Conservation (phyloP, 2,329 filamentous ascomycete genomes). For the Curvularia verruculosa region DNA sequence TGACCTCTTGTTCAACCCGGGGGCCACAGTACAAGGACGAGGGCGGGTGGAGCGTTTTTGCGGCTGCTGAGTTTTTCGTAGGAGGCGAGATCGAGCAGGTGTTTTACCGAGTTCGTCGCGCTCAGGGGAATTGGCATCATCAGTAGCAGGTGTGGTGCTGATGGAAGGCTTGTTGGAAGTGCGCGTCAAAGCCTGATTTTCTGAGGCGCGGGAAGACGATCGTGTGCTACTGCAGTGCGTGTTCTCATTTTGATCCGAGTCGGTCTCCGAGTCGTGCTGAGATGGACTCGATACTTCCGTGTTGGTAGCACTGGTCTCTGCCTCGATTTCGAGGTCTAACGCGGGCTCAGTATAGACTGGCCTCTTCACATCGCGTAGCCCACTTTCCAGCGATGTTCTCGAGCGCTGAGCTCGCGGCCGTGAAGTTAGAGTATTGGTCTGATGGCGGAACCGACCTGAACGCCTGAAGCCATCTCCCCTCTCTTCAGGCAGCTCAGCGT, state of each 20-base stretch:
- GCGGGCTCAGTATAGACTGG: constrained; percentile 21
- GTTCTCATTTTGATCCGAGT: not conserved
- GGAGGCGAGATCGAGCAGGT: constrained; percentile 3
- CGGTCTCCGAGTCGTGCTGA: constrained; percentile 1
- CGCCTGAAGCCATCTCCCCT: constrained; percentile 14
- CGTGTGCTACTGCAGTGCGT: not conserved
- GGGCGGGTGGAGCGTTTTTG: not conserved
- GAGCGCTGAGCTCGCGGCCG: constrained; percentile 21
- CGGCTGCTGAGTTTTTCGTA: not conserved
- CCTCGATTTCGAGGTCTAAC: constrained; percentile 3
- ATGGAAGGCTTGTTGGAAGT: not conserved
- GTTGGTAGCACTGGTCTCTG: not conserved
- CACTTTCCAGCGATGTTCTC: constrained; percentile 18
- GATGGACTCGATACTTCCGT: not conserved
- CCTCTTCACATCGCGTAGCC: constrained; percentile 24
- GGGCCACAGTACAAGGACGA: not conserved
- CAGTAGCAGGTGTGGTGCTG: not conserved
- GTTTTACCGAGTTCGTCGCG: constrained; percentile 24
- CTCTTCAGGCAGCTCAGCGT: constrained; percentile 25
- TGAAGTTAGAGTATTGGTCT: constrained; percentile 13
- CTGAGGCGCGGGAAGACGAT: not conserved
- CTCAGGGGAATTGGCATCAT: constrained; percentile 5
- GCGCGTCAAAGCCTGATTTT: not conserved
- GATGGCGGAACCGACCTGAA: constrained; percentile 3
- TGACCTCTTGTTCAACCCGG: constrained; percentile 16